phyloP scores from a whole-genome alignment of 805 yeast genomes.

The Wickerhamiella kurtzmanii region DNA sequence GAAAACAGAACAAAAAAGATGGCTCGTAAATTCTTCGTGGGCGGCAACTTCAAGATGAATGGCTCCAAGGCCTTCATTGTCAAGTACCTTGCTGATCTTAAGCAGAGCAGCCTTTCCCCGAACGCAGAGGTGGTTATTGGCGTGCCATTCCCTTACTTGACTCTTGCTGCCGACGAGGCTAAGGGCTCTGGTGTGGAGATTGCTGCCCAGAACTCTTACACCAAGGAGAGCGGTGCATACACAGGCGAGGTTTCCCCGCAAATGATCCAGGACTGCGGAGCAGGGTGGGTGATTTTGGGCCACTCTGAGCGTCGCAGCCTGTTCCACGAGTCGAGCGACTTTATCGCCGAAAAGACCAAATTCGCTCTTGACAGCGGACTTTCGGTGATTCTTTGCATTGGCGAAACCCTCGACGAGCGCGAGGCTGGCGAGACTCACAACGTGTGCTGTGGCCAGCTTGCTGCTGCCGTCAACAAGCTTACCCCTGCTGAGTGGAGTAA shows the following conservation, averaged over 20 bases:
- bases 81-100: conserved; percentile 70
- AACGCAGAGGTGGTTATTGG: conserved; percentile 87
- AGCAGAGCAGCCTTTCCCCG: conserved; percentile 59
- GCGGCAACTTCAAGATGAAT: conserved; percentile 99
- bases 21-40: conserved; percentile 93
- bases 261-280: conserved; percentile 82
- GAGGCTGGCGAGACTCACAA: conserved; percentile 73
- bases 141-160: conserved; percentile 90
- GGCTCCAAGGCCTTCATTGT: conserved; percentile 80
- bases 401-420: conserved; percentile 95
- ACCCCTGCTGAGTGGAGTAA: conserved; percentile 65
- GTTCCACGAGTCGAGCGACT: conserved; percentile 78
- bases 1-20: conserved; percentile 24
- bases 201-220: conserved; percentile 84
- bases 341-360: conserved; percentile 86
- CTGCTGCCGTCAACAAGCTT: conserved; percentile 71
- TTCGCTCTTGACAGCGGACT: conserved; percentile 84
- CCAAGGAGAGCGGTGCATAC: conserved; percentile 87
- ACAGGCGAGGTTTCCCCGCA: conserved; percentile 93
- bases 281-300: conserved; percentile 89
- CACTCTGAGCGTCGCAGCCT: conserved; percentile 98
- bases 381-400: conserved; percentile 89
- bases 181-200: conserved; percentile 57
- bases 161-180: conserved; percentile 56
- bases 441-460: conserved; percentile 78